A percentile compares a stretch with the other conserved stretches of the same genome.
Conservation (phyloP, 352 stramenopile species). For the Pythium plurisporium region DNA sequence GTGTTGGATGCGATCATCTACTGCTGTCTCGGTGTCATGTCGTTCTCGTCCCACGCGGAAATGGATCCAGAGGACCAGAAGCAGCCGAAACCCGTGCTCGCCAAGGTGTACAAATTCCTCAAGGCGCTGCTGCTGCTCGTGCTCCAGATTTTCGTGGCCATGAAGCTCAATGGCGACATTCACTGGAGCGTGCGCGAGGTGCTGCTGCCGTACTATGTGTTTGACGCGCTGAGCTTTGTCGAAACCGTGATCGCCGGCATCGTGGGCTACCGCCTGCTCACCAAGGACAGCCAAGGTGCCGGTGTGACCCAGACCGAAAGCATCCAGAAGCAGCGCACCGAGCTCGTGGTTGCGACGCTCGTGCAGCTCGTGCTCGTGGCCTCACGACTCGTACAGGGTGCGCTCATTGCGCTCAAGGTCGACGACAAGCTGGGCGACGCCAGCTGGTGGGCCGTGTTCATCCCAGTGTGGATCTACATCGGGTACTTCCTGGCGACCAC, state of each 20-base stretch:
- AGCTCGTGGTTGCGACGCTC: slow-evolving; percentile 35
- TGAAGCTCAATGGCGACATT: slow-evolving; percentile 76
- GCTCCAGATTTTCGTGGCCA: slow-evolving; percentile 76
- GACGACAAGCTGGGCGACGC: slow-evolving; percentile 42
- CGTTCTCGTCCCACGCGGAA: slow-evolving; percentile 35
- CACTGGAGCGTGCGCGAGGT: slow-evolving; percentile 56
- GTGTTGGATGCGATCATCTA: slow-evolving; percentile 71
- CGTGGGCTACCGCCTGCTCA: slow-evolving; percentile 66
- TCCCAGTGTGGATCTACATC: slow-evolving; percentile 75
- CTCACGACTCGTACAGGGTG: slow-evolving; percentile 53
- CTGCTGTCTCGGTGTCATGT: slow-evolving; percentile 67
- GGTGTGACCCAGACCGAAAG: slow-evolving; percentile 60
- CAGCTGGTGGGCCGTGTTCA: slow-evolving; percentile 81
- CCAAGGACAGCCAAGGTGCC: slow-evolving; percentile 69
- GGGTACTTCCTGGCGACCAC: slow-evolving; percentile 53
- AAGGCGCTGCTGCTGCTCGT: slow-evolving; percentile 73
- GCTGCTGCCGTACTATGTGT: slow-evolving; percentile 77
- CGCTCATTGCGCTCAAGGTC: slow-evolving; percentile 67
- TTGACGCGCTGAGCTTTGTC: slow-evolving; percentile 65
- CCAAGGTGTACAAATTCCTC: slow-evolving; percentile 79
- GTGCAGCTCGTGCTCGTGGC: slow-evolving; percentile 41
- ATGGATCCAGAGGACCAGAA: slow-evolving; percentile 63
- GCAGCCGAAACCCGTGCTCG: slow-evolving; percentile 38
- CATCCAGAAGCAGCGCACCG: slow-evolving; percentile 57
- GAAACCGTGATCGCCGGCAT: slow-evolving; percentile 52